These are phyloP conservation scores for Moniliella sp. DNA, from an alignment of 1,284 basidiomycete genomes.

Conservation along the genomic window DNA sequence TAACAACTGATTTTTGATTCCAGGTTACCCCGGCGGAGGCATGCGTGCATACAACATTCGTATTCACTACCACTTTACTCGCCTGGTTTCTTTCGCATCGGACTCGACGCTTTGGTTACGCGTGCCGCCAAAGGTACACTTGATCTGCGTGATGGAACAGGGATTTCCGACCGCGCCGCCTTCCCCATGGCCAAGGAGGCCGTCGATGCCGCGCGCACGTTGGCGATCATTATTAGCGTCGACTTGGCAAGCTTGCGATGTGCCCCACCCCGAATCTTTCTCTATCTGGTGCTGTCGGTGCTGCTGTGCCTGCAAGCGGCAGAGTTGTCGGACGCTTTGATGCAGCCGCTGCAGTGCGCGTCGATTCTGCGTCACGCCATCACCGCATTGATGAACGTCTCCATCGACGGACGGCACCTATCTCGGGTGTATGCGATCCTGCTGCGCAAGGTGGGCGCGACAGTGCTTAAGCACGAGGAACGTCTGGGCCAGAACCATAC, in stretches of 20 bases:
- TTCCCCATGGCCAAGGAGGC: conserved; percentile 15
- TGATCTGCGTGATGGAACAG: conserved; percentile 1
- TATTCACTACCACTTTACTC: conserved; percentile 14
- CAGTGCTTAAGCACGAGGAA: no score
- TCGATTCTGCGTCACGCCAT: background rate
- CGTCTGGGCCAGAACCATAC: no score
- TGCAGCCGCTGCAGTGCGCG: background rate
- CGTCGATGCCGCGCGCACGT: conserved; percentile 12
- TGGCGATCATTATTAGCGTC: conserved; percentile 12
- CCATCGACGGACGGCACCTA: background rate
- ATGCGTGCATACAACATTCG: conserved; percentile 12
- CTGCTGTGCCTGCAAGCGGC: background rate
- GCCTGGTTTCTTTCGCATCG: conserved; percentile 13
- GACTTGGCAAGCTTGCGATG: conserved; percentile 15
- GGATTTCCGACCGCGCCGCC: conserved; percentile 11
- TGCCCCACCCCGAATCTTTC: conserved; percentile 14
- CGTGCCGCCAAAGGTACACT: no score
- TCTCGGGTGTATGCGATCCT: background rate
- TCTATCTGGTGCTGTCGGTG: conserved; percentile 6
- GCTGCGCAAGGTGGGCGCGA: background rate
- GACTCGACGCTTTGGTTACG: conserved; percentile 12
- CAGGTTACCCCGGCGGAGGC: conserved; percentile 2
- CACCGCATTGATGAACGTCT: background rate
- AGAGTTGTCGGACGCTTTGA: background rate
- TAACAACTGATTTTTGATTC: no score